These are phyloP conservation scores for Suillus decipiens DNA, from an alignment of 768 basidiomycete genomes.

Conservation along the genomic window DNA sequence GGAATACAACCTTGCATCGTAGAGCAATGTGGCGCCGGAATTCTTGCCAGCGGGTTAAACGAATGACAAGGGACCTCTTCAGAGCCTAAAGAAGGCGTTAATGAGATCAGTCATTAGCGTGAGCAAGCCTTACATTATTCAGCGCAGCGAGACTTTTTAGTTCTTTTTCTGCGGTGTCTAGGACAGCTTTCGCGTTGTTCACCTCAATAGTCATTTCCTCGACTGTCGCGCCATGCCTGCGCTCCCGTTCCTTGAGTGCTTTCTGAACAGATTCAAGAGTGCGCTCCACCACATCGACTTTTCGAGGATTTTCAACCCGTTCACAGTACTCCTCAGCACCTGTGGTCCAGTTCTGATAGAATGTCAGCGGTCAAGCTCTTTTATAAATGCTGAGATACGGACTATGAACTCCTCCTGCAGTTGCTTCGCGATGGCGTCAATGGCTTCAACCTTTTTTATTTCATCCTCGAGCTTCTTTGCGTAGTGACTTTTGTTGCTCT, in stretches of 20 bases:
- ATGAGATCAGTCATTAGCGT: neutral
- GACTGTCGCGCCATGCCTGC: conserved; percentile 74
- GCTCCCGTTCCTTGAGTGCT: conserved; percentile 68
- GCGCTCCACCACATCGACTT: conserved; percentile 54
- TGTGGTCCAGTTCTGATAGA: conserved; percentile 59
- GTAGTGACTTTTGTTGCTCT: conserved; percentile 50
- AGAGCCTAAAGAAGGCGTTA: conserved; percentile 52
- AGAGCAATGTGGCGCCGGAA: conserved; percentile 90
- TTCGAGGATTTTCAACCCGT: conserved; percentile 58
- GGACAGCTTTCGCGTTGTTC: conserved; percentile 58
- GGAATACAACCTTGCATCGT: conserved; percentile 82
- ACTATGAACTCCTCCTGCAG: conserved; percentile 68
- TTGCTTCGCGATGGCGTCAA: conserved; percentile 48
- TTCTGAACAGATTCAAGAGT: conserved; percentile 62
- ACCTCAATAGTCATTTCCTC: conserved; percentile 78
- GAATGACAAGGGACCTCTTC: conserved; percentile 60
- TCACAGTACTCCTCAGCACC: conserved; percentile 66
- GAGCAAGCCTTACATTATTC: conserved; percentile 54
- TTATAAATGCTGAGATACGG: conserved; percentile 18
- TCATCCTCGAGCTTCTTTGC: conserved; percentile 55
- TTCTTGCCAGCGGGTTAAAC: conserved; percentile 78
- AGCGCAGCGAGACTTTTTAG: conserved; percentile 62
- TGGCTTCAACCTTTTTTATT: conserved; percentile 42
- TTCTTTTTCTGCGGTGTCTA: conserved; percentile 62
- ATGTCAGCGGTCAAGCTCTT: neutral